phyloP scores from a whole-genome alignment of 2,329 filamentous ascomycete genomes.

The Macrophomina phaseolina region DNA sequence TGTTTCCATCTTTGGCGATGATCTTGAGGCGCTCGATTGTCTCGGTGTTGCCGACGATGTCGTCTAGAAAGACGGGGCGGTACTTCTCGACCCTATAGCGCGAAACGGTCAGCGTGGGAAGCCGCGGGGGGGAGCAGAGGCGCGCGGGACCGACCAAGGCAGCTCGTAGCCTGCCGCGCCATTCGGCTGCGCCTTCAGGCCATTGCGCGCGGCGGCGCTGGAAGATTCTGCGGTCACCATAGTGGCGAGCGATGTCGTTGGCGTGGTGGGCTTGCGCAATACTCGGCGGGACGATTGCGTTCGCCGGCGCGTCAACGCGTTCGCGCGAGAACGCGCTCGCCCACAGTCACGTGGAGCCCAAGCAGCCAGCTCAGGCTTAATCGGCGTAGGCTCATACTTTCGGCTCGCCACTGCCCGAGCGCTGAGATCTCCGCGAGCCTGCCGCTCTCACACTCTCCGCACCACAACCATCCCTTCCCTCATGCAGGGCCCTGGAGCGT shows the following conservation, averaged over 20 bases:
- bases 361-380: background rate
- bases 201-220: slow-evolving; percentile 52
- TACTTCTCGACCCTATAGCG: slow-evolving; percentile 92
- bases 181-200: slow-evolving; percentile 44
- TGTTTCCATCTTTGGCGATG: slow-evolving; percentile 97
- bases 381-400: background rate
- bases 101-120: slow-evolving; percentile 3
- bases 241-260: slow-evolving; percentile 28
- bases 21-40: slow-evolving; percentile 98
- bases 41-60: slow-evolving; percentile 97
- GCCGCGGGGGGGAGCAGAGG: background rate
- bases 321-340: background rate
- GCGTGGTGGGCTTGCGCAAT: slow-evolving; percentile 15
- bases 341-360: background rate
- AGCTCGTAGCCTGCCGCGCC: slow-evolving; percentile 69
- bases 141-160: slow-evolving; percentile 66
- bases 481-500: slow-evolving; percentile 19
- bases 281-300: slow-evolving; percentile 8
- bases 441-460: slow-evolving; percentile 20
- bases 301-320: slow-evolving; percentile 17
- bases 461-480: slow-evolving; percentile 12
- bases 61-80: slow-evolving; percentile 89
- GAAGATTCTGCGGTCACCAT: slow-evolving; percentile 59
- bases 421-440: slow-evolving; percentile 10
- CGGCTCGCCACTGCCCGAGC: slow-evolving; percentile 19